phyloP scores from a whole-genome alignment of 805 yeast species.

The Ogataea wickerhamii region DNA sequence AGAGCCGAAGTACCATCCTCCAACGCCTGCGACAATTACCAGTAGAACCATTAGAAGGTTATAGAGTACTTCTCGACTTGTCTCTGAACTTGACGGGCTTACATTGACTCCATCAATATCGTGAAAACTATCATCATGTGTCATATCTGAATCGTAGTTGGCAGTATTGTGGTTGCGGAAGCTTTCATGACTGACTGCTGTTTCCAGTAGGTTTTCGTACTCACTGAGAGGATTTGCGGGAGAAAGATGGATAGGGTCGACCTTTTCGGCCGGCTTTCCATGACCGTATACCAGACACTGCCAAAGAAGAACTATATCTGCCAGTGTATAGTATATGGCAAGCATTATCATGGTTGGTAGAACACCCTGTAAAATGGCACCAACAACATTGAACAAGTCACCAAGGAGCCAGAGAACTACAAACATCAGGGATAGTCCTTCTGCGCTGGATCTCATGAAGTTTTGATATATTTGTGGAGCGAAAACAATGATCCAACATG shows the following conservation, averaged over 20 bases:
- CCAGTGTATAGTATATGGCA: constrained; percentile 89
- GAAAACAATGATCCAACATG: constrained; percentile 97
- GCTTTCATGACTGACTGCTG: constrained; percentile 47
- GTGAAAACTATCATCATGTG: constrained; percentile 27
- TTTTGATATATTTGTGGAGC: constrained; percentile 96
- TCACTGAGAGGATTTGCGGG: constrained; percentile 86
- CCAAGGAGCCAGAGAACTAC: constrained; percentile 91
- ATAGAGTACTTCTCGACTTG: constrained; percentile 27
- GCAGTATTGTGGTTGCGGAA: constrained; percentile 19
- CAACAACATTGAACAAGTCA: constrained; percentile 88
- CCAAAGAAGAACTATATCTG: constrained; percentile 77
- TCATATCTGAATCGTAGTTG: constrained; percentile 15
- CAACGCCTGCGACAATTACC: constrained; percentile 73
- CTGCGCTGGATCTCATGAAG: constrained; percentile 78
- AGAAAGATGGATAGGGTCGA: constrained; percentile 75
- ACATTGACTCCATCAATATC: constrained; percentile 31
- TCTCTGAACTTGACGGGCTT: constrained; percentile 11
- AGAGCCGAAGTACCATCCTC: constrained; percentile 74
- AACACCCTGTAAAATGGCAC: constrained; percentile 85
- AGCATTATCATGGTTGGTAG: constrained; percentile 91
- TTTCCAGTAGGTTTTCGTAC: constrained; percentile 55
- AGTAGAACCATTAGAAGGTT: constrained; percentile 53
- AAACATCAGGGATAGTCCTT: constrained; percentile 83
- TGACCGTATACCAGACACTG: constrained; percentile 83
- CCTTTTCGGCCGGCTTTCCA: constrained; percentile 41